These are phyloP conservation scores for Theileria luwenshuni DNA, from an alignment of 169 alveolate species.

Conservation along the genomic window DNA sequence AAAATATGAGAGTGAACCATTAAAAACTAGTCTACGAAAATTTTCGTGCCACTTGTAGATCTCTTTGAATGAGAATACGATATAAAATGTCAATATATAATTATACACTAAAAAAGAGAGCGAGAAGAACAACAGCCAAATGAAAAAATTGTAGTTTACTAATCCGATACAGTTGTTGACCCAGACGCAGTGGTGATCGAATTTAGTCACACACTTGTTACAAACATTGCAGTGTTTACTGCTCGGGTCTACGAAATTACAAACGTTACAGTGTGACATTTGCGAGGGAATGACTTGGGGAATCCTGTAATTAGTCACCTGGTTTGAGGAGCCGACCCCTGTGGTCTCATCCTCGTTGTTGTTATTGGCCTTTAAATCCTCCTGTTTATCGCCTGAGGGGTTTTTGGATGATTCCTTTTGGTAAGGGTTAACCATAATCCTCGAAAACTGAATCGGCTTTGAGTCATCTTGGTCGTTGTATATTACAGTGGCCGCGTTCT, in stretches of 20 bases:
- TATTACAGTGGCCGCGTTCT: conserved; percentile 64
- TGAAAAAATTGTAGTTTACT: conserved; percentile 67
- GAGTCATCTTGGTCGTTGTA: conserved; percentile 38
- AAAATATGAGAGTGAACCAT: background rate
- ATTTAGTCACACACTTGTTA: conserved; percentile 84
- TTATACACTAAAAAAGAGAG: conserved; percentile 20
- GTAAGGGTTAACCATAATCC: too few species aligned
- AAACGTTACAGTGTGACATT: conserved; percentile 66
- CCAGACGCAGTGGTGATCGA: conserved; percentile 91
- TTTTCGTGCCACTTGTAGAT: conserved; percentile 9
- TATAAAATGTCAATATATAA: conserved; percentile 8
- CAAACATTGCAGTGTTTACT: conserved; percentile 88
- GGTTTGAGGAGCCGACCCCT: background rate
- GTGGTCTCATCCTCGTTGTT: background rate
- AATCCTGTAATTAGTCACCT: background rate
- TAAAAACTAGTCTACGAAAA: conserved; percentile 30
- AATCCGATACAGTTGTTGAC: conserved; percentile 88
- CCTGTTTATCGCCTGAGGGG: background rate
- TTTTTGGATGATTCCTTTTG: background rate
- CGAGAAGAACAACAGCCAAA: conserved; percentile 26
- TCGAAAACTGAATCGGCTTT: too few species aligned
- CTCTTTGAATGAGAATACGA: conserved; percentile 9
- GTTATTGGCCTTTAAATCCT: background rate
- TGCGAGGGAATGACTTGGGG: background rate
- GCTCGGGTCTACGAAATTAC: conserved; percentile 69